Percentiles rank a stretch among this genome's conserved stretches.
phyloP scores from a whole-genome alignment of 2,329 filamentous ascomycete genomes.

The Diplodia corticola region DNA sequence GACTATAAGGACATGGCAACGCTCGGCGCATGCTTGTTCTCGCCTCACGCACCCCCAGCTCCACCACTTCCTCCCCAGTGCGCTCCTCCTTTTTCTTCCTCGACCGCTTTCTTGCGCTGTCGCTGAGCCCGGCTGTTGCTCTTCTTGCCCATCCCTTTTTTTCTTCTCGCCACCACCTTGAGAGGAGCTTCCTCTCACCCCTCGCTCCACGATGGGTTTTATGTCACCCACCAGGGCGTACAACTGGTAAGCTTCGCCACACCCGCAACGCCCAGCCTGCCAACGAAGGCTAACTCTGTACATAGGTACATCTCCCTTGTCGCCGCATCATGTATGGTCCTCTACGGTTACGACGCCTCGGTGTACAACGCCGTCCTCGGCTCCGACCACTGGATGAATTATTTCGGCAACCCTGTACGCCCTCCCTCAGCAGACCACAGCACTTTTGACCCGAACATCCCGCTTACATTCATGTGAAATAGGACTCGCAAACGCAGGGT shows the following conservation, averaged over 20 bases:
- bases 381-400: slow-evolving; percentile 65
- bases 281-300: slow-evolving; percentile 21
- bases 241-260: slow-evolving; percentile 45
- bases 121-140: neutral
- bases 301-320: slow-evolving; percentile 67
- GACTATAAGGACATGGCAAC: slow-evolving; percentile 9
- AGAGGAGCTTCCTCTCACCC: neutral
- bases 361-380: slow-evolving; percentile 73
- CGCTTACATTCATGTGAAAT: neutral
- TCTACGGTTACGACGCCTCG: slow-evolving; percentile 73
- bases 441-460: neutral
- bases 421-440: neutral
- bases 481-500: slow-evolving; percentile 49
- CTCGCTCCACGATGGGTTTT: slow-evolving; percentile 12
- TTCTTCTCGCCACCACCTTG: neutral
- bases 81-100: neutral
- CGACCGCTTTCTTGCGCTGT: neutral
- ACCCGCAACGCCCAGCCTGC: neutral
- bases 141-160: neutral
- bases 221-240: slow-evolving; percentile 42
- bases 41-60: neutral
- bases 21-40: slow-evolving; percentile 18
- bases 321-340: slow-evolving; percentile 71
- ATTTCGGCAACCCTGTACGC: slow-evolving; percentile 54
- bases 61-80: neutral